phyloP scores from a whole-genome alignment of 805 yeast species.

The Yamadazyma laniorum region DNA sequence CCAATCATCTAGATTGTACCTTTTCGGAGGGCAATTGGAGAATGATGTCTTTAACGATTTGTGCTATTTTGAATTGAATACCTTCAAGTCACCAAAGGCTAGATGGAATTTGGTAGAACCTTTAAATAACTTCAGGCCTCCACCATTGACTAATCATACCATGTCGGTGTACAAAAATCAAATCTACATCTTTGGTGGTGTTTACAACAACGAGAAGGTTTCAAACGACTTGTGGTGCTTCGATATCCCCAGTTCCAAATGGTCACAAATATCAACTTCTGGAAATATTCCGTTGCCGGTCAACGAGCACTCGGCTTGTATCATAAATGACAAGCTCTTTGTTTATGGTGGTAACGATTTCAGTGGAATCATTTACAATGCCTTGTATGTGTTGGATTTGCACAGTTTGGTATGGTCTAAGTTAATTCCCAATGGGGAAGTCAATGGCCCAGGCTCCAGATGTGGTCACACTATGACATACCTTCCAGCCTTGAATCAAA shows the following conservation, averaged over 20 bases:
- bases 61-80: constrained; percentile 80
- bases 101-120: constrained; percentile 78
- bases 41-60: constrained; percentile 84
- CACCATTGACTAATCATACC: constrained; percentile 88
- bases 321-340: constrained; percentile 75
- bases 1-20: constrained; percentile 56
- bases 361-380: constrained; percentile 64
- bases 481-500: constrained; percentile 59
- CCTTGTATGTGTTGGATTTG: constrained; percentile 74
- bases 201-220: constrained; percentile 63
- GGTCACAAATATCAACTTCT: constrained; percentile 70
- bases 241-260: constrained; percentile 64
- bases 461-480: constrained; percentile 90
- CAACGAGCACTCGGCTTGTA: constrained; percentile 86
- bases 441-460: constrained; percentile 71
- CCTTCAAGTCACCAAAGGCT: constrained; percentile 79
- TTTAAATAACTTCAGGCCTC: constrained; percentile 51
- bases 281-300: constrained; percentile 81
- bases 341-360: constrained; percentile 87
- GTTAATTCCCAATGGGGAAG: constrained; percentile 48
- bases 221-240: constrained; percentile 77
- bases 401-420: constrained; percentile 71
- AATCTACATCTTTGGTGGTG: constrained; percentile 89
- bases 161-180: constrained; percentile 78
- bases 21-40: constrained; percentile 92